phyloP scores from a whole-genome alignment of 192 early-diverging fungal species.

The Obelidium mucronatum region DNA sequence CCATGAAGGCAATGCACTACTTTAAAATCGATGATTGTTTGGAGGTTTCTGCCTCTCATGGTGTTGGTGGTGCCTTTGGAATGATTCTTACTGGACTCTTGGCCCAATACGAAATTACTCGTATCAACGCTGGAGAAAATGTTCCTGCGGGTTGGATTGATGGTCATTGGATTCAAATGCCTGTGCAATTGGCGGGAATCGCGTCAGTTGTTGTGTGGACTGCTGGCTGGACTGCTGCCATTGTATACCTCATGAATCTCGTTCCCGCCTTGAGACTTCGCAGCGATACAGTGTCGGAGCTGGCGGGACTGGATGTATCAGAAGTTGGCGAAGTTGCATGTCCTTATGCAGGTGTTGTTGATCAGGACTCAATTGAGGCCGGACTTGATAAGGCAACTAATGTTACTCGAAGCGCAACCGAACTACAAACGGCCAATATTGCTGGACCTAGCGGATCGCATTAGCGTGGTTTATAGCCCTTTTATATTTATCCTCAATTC shows the following conservation, averaged over 20 bases:
- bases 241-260: slow-evolving; percentile 73
- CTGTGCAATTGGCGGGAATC: slow-evolving; percentile 78
- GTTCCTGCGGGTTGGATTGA: slow-evolving; percentile 81
- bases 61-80: slow-evolving; percentile 83
- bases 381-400: no score
- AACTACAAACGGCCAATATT: no score
- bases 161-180: slow-evolving; percentile 82
- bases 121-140: slow-evolving; percentile 64
- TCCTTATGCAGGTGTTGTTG: slow-evolving; percentile 8
- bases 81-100: slow-evolving; percentile 87
- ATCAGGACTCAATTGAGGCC: background rate
- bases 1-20: slow-evolving; percentile 1
- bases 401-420: no score
- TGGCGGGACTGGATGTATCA: slow-evolving; percentile 79
- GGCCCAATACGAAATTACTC: slow-evolving; percentile 74
- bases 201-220: slow-evolving; percentile 75
- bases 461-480: no score
- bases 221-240: slow-evolving; percentile 76
- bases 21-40: slow-evolving; percentile 58
- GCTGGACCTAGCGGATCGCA: no score
- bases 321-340: slow-evolving; percentile 86
- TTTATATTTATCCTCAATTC: no score
- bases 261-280: slow-evolving; percentile 77
- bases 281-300: slow-evolving; percentile 66
- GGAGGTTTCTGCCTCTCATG: slow-evolving; percentile 87